Percentiles rank a stretch among this genome's conserved stretches.
Evolutionary conservation across 768 basidiomycete genomes (phyloP).

Genomic region (Chalciporus pseudorubinellus): DNA sequence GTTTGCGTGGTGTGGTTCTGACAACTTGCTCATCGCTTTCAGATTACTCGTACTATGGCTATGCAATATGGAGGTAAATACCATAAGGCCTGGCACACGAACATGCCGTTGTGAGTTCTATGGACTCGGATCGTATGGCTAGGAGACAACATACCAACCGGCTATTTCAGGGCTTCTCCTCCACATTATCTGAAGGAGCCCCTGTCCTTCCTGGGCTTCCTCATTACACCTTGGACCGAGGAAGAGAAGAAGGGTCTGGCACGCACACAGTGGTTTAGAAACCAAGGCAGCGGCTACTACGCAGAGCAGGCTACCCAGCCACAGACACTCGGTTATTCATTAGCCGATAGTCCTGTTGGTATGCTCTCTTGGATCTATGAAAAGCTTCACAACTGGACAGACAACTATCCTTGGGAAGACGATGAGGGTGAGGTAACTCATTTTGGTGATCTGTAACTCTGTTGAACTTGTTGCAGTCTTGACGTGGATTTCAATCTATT

Average conservation of each 20-base stretch:
- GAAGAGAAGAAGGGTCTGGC: constrained; percentile 26
- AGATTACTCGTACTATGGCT: constrained; percentile 39
- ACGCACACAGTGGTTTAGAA: constrained; percentile 17
- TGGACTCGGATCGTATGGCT: not conserved
- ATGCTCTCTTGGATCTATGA: constrained; percentile 55
- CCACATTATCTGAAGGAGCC: constrained; percentile 28
- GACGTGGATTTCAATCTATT: constrained; percentile 59
- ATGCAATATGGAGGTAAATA: constrained; percentile 38
- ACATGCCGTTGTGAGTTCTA: constrained; percentile 39
- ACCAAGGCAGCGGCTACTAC: constrained; percentile 31
- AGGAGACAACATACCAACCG: not conserved
- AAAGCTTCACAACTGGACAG: constrained; percentile 48
- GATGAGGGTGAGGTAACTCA: constrained; percentile 44
- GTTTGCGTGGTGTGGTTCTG: not conserved
- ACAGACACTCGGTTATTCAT: constrained; percentile 51
- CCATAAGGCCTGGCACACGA: constrained; percentile 53
- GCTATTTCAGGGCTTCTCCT: constrained; percentile 16
- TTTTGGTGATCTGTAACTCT: not conserved
- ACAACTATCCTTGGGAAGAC: constrained; percentile 54
- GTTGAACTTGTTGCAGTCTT: constrained; percentile 39
- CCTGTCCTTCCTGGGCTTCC: constrained; percentile 25
- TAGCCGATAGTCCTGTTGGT: constrained; percentile 58
- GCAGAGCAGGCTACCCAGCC: constrained; percentile 41
- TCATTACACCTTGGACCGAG: constrained; percentile 29
- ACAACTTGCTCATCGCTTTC: not conserved